A percentile compares a stretch with the other conserved stretches of the same genome.
These are phyloP conservation scores for Exobasidium rhododendri DNA, from an alignment of 1,284 basidiomycete genomes.

Conservation along the genomic window DNA sequence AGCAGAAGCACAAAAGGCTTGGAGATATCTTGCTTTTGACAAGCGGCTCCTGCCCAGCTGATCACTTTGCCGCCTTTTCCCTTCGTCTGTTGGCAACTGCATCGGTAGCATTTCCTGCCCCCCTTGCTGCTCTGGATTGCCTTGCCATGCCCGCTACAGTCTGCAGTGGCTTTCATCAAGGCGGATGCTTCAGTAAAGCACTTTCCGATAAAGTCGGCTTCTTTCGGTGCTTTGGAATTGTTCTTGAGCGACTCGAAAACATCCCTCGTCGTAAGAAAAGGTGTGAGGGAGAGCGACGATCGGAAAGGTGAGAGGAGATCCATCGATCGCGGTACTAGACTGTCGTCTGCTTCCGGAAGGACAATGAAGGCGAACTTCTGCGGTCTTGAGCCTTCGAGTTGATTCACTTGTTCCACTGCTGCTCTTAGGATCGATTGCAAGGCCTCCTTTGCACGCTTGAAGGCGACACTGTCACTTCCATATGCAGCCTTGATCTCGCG, in stretches of 20 bases:
- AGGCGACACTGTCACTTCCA: constrained; percentile 25
- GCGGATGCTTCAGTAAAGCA: constrained; percentile 32
- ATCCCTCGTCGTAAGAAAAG: constrained; percentile 4
- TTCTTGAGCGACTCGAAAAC: constrained; percentile 8
- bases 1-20: constrained; percentile 38
- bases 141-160: constrained; percentile 43
- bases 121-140: constrained; percentile 33
- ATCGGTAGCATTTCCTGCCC: constrained; percentile 41
- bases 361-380: constrained; percentile 26
- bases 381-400: constrained; percentile 11
- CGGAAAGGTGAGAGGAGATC: constrained; percentile 26
- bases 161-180: constrained; percentile 34
- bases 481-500: constrained; percentile 26
- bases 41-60: constrained; percentile 45
- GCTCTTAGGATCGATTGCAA: constrained; percentile 22
- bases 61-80: constrained; percentile 25
- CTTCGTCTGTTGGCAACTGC: constrained; percentile 35
- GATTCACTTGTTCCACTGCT: constrained; percentile 18
- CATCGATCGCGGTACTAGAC: constrained; percentile 16
- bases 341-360: constrained; percentile 15
- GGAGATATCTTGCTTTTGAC: constrained; percentile 47
- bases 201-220: constrained; percentile 21
- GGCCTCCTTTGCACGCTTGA: constrained; percentile 19
- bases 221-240: neutral
- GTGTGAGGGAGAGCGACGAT: neutral